Conservation (phyloP, 352 stramenopile genomes). For the Globisporangium parvum region DNA sequence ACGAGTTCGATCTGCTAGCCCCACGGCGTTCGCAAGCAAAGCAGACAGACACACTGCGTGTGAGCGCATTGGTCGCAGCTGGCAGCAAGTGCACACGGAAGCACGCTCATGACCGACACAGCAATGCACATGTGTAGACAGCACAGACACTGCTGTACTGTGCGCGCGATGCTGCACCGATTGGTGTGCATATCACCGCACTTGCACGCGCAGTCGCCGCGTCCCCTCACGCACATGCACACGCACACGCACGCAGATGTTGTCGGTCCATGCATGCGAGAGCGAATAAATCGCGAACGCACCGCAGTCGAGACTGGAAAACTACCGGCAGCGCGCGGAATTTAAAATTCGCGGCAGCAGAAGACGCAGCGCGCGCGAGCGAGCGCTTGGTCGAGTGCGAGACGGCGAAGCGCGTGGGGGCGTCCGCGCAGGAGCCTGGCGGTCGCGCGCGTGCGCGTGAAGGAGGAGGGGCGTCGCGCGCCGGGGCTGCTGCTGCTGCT, state of each 20-base stretch:
- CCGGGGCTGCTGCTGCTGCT: constrained; percentile 2
- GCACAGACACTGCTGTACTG: not conserved
- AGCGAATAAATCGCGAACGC: not conserved
- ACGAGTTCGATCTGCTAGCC: too few relatives aligned
- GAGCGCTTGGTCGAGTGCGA: not conserved
- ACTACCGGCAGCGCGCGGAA: not conserved
- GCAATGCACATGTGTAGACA: not conserved
- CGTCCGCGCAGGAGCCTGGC: not conserved
- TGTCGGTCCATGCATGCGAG: not conserved
- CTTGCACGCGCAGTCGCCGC: not conserved
- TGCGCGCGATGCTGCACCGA: not conserved
- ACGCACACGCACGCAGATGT: not conserved
- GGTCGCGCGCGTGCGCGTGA: too few relatives aligned
- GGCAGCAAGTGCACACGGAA: not conserved
- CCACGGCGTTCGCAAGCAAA: too few relatives aligned
- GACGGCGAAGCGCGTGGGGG: not conserved
- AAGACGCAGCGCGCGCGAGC: not conserved
- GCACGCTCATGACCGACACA: not conserved
- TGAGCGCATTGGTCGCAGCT: not conserved
- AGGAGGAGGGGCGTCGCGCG: not conserved
- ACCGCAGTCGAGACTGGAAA: constrained; percentile 3
- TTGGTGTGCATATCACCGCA: constrained; percentile 10
- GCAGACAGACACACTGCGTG: not conserved
- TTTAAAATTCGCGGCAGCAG: not conserved
- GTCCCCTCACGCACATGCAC: not conserved